phyloP scores from a whole-genome alignment of 257 asterid genomes.

The Ballota nigra region DNA sequence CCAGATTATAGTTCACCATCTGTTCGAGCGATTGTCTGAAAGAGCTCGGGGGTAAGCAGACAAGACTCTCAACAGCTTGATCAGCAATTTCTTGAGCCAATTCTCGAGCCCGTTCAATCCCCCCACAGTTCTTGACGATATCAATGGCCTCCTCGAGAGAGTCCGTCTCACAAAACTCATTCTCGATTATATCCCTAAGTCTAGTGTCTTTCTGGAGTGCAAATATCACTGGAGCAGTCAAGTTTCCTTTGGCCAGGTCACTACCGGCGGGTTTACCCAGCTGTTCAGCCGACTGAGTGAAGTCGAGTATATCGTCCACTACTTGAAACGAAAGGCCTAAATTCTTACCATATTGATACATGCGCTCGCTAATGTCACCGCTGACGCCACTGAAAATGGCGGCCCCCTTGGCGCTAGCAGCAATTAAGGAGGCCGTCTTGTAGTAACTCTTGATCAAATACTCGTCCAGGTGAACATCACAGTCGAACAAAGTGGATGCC shows the following conservation, averaged over 20 bases:
- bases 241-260: conserved; percentile 77
- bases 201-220: conserved; percentile 66
- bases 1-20: conserved; percentile 74
- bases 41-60: conserved; percentile 60
- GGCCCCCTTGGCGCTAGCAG: conserved; percentile 94
- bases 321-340: conserved; percentile 88
- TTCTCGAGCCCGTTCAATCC: conserved; percentile 68
- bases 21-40: conserved; percentile 59
- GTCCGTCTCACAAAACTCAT: conserved; percentile 74
- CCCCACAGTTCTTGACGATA: conserved; percentile 66
- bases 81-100: conserved; percentile 76
- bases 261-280: conserved; percentile 94
- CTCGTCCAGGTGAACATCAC: conserved; percentile 78
- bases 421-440: conserved; percentile 89
- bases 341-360: conserved; percentile 90
- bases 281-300: conserved; percentile 87
- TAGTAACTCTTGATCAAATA: conserved; percentile 87
- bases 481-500: conserved; percentile 82
- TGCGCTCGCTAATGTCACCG: conserved; percentile 50
- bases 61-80: conserved; percentile 58
- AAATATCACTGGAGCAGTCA: conserved; percentile 85
- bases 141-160: conserved; percentile 78
- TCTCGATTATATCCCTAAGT: conserved; percentile 74
- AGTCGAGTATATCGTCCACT: conserved; percentile 86
- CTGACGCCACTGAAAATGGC: conserved; percentile 77